Base-by-base conservation (phyloP, 1,284 basidiomycete species). In the Sphagnurus paluster region DNA sequence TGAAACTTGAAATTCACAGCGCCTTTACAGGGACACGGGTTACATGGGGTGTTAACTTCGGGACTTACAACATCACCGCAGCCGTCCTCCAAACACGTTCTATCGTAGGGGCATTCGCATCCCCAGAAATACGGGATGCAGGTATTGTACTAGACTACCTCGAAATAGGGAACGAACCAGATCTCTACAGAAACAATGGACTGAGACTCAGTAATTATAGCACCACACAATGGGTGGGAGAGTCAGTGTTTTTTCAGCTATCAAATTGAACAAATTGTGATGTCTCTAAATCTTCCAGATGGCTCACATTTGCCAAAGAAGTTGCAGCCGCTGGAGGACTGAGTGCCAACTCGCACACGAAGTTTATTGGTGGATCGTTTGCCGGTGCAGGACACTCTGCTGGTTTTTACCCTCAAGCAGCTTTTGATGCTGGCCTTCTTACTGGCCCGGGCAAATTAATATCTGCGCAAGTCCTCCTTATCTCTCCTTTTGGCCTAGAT, bases 1-100 rank as follows among this genome's bases (percentile, higher is more conserved):
- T 14, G 11, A 16, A 10, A 20, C 9, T 20, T 4, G 21, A n/a
- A 24, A 13, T 2, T 32, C 24, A 9, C 7, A 1, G 32, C 17
- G 10, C 39, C 9, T 32, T n/a, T 20, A 13, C 34, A 77, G 77
- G 72, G 21, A 82, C 80, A 2, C 74, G 71, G 54, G 80, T 84
- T 52, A 79, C 71, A n/a, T 87, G 80, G 80, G 86, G 84, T n/a
- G 69, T 87, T 44, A 86, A 87, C 60, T 63, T 87, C 17, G 77
- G 80, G 9, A 56, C 66, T 24, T 65, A 75, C 47, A 84, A 86
- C 55, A 48, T 79, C 44, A 82, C 79, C 25, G 76, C 80, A 33
- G 77, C 75, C 0, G 72, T 75, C 38, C 72, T 81, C n/a, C 75
- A 84, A 64, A 76, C 79, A 0, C 65, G 69, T 44, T 75, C 80